phyloP scores from a whole-genome alignment of 352 stramenopile genomes.

The Pythium dissimile region DNA sequence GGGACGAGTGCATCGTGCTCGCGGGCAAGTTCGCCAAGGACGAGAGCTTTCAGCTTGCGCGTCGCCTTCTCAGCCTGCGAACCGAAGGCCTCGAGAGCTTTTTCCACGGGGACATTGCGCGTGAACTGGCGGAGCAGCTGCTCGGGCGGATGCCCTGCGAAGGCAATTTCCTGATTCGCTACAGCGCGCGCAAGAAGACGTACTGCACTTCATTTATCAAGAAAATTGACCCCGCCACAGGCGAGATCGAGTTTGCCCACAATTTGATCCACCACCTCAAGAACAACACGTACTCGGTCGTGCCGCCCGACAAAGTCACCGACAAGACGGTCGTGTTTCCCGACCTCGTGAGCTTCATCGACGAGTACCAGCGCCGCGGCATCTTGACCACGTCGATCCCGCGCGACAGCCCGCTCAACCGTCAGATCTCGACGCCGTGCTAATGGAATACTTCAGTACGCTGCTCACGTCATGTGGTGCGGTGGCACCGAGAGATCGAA shows the following conservation, averaged over 20 bases:
- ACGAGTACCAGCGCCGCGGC: slow-evolving; percentile 68
- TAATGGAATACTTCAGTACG: not conserved
- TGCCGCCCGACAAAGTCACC: slow-evolving; percentile 48
- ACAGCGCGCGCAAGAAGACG: slow-evolving; percentile 50
- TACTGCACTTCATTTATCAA: slow-evolving; percentile 77
- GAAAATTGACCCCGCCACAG: slow-evolving; percentile 34
- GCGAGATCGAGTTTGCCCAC: slow-evolving; percentile 47
- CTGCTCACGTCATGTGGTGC: slow-evolving; percentile 31
- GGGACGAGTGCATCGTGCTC: slow-evolving; percentile 52
- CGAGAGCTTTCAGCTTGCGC: slow-evolving; percentile 66
- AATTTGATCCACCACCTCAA: slow-evolving; percentile 72
- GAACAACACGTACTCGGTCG: slow-evolving; percentile 58
- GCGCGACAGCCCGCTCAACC: slow-evolving; percentile 44
- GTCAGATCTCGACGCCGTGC: slow-evolving; percentile 45
- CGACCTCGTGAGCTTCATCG: slow-evolving; percentile 75
- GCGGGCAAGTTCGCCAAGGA: slow-evolving; percentile 50
- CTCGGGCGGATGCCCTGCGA: slow-evolving; percentile 23
- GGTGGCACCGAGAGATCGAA: slow-evolving; percentile 35
- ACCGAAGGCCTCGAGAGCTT: slow-evolving; percentile 65
- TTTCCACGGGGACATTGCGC: slow-evolving; percentile 72
- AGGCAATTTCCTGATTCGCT: slow-evolving; percentile 75
- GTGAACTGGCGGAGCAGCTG: slow-evolving; percentile 45
- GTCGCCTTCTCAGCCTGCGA: slow-evolving; percentile 49
- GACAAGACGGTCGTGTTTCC: slow-evolving; percentile 49
- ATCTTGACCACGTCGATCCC: slow-evolving; percentile 49